A percentile compares a stretch with the other conserved stretches of the same genome.
These are phyloP conservation scores for Podospora fimiseda DNA, from an alignment of 495 filamentous ascomycete genomes.

Conservation along the genomic window DNA sequence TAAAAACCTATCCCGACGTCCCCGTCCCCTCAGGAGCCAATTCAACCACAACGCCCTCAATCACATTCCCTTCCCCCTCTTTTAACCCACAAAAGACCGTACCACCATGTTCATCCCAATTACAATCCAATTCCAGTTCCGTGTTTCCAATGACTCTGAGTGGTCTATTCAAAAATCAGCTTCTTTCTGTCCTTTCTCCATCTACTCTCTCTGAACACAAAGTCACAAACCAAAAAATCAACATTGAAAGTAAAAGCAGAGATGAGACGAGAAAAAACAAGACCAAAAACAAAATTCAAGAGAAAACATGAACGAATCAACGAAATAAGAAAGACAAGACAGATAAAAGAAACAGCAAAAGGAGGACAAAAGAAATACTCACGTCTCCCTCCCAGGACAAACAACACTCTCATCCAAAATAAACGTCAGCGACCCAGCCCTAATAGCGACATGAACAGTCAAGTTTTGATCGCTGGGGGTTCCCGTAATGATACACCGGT, in stretches of 20 bases:
- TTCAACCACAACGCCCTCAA: background rate
- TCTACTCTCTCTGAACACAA: background rate
- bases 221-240: background rate
- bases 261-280: background rate
- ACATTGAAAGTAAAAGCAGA: background rate
- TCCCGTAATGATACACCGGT: slow-evolving; percentile 18
- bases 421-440: slow-evolving; percentile 8
- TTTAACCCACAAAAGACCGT: background rate
- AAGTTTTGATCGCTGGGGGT: slow-evolving; percentile 14
- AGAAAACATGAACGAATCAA: no score
- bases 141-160: background rate
- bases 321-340: background rate
- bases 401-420: slow-evolving; percentile 1
- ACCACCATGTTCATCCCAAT: background rate
- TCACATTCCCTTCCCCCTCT: background rate
- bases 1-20: no score
- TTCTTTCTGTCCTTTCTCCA: background rate
- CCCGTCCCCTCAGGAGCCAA: background rate
- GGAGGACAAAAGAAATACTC: background rate
- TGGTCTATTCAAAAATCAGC: no score
- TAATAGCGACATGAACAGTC: slow-evolving; percentile 7
- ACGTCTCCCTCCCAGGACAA: background rate
- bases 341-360: background rate
- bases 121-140: background rate
- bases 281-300: background rate